A percentile compares a stretch with the other conserved stretches of the same genome.
Conservation (phyloP, 148 eudicot genomes). For the Fagopyrum esculentum region DNA sequence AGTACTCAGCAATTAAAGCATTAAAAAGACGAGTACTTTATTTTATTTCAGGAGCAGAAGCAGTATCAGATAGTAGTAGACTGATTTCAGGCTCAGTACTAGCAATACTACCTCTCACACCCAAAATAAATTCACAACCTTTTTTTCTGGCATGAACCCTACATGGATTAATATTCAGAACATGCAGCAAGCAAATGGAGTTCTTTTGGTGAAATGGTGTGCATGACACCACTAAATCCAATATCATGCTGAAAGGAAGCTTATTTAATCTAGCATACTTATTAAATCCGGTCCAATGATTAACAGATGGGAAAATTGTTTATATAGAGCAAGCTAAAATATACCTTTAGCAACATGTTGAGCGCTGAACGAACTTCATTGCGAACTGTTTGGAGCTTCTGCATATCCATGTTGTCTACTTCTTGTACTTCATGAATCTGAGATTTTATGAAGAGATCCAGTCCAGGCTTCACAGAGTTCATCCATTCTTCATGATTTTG, state of each 20-base stretch:
- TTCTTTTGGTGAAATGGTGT: too few species aligned
- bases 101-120: too few species aligned
- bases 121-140: too few species aligned
- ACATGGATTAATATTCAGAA: not conserved
- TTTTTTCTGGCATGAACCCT: not conserved
- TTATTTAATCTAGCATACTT: not conserved
- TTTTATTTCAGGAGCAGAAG: too few species aligned
- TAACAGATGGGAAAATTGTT: not conserved
- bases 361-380: slow-evolving; percentile 76
- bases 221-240: too few species aligned
- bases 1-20: too few species aligned
- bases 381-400: slow-evolving; percentile 47
- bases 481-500: slow-evolving; percentile 79
- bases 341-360: slow-evolving; percentile 72
- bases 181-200: not conserved
- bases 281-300: not conserved
- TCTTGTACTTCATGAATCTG: slow-evolving; percentile 32
- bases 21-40: too few species aligned
- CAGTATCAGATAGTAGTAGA: too few species aligned
- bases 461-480: slow-evolving; percentile 50
- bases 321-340: not conserved
- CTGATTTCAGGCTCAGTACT: too few species aligned
- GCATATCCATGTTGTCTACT: slow-evolving; percentile 44
- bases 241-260: not conserved
- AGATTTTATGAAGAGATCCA: slow-evolving; percentile 44